Conservation (phyloP, 306 rosid genomes). For the Quercus glauca region DNA sequence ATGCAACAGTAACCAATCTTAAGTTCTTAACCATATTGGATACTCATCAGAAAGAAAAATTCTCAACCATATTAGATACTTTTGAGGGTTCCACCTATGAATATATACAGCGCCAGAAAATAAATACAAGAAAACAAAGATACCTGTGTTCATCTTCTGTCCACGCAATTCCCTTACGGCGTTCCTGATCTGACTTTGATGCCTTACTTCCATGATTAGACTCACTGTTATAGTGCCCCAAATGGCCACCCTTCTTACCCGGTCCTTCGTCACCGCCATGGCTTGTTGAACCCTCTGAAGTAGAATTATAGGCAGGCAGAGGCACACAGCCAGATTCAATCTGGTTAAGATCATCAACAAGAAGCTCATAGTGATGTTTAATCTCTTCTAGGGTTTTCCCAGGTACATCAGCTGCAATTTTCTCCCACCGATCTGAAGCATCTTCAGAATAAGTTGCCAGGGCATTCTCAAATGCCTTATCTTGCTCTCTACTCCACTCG, state of each 20-base stretch:
- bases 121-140: constrained; percentile 15
- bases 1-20: constrained; percentile 21
- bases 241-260: constrained; percentile 58
- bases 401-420: constrained; percentile 71
- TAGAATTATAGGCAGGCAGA: constrained; percentile 74
- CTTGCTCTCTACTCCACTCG: constrained; percentile 87
- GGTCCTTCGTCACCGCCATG: constrained; percentile 77
- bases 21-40: neutral
- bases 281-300: constrained; percentile 72
- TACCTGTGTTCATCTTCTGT: constrained; percentile 98
- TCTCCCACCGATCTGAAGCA: constrained; percentile 83
- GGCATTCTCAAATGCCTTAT: constrained; percentile 89
- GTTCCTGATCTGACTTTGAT: constrained; percentile 91
- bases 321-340: constrained; percentile 92
- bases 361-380: constrained; percentile 72
- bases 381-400: constrained; percentile 81
- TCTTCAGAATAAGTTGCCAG: constrained; percentile 73
- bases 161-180: constrained; percentile 99
- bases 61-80: neutral
- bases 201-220: constrained; percentile 79
- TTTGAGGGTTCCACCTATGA: constrained; percentile 11
- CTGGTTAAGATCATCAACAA: constrained; percentile 71
- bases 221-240: constrained; percentile 45
- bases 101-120: constrained; percentile 7
- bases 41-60: neutral